A percentile compares a stretch with the other conserved stretches of the same genome.
Conservation (phyloP, 179 eudicot species). For the Silene noctiflora region DNA sequence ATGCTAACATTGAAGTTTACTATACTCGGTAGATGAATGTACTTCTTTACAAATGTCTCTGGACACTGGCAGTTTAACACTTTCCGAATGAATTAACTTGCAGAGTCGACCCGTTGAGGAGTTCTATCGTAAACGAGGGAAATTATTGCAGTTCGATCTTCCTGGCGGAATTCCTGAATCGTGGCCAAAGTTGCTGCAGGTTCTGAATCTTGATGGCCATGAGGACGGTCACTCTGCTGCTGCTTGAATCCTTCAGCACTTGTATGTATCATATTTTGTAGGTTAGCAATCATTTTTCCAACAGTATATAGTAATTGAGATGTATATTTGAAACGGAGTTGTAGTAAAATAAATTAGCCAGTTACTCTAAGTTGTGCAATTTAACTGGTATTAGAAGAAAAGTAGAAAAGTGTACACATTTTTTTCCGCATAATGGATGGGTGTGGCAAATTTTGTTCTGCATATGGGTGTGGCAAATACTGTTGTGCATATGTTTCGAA, state of each 20-base stretch:
- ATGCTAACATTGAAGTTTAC: too few relatives aligned
- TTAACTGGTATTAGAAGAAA: neutral
- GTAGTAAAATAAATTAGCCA: conserved; percentile 14
- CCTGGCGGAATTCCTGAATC: conserved; percentile 97
- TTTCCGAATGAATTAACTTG: neutral
- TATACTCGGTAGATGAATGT: too few relatives aligned
- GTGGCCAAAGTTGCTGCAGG: conserved; percentile 87
- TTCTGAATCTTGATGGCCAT: conserved; percentile 63
- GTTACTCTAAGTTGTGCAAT: neutral
- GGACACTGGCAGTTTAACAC: neutral
- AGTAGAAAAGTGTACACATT: neutral
- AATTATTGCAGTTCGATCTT: conserved; percentile 68
- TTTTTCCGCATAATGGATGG: too few relatives aligned
- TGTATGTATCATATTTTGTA: conserved; percentile 24
- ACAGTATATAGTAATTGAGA: conserved; percentile 9
- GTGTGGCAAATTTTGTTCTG: too few relatives aligned
- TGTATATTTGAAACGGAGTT: conserved; percentile 1
- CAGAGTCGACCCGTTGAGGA: conserved; percentile 92
- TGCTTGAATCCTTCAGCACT: conserved; percentile 32
- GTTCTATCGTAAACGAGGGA: conserved; percentile 60
- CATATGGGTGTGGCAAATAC: too few relatives aligned
- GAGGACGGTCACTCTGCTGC: conserved; percentile 68
- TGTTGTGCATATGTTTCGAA: too few relatives aligned
- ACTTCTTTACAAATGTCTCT: too few relatives aligned
- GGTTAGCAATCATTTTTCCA: conserved; percentile 29